Percentiles rank a stretch among this genome's conserved stretches.
Evolutionary conservation across 768 basidiomycete genomes (phyloP).

Genomic region (Kwoniella shandongensis): DNA sequence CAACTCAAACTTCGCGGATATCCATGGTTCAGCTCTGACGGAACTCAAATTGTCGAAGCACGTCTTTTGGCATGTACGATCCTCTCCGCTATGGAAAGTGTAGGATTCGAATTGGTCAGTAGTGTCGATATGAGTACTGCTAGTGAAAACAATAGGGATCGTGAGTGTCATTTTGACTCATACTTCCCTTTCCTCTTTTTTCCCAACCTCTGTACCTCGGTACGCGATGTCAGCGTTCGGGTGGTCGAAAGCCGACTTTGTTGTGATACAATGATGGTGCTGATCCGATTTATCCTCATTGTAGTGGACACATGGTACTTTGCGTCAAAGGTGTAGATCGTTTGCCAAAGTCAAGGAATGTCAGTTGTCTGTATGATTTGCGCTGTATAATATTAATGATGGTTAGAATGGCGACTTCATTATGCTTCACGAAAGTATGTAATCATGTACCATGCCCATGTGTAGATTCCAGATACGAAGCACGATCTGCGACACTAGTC

Average conservation of each 20-base stretch:
- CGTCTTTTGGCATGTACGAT: constrained; percentile 30
- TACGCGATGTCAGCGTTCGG: too few species aligned
- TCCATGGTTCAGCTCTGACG: constrained; percentile 43
- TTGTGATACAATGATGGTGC: background rate
- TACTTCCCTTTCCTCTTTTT: too few species aligned
- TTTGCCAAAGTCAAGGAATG: too few species aligned
- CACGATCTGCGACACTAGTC: too few species aligned
- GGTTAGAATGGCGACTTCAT: too few species aligned
- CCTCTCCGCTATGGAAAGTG: constrained; percentile 38
- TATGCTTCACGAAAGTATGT: too few species aligned
- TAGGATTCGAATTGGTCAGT: constrained; percentile 42
- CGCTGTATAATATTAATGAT: too few species aligned
- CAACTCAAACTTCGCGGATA: constrained; percentile 42
- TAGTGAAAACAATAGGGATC: constrained; percentile 25
- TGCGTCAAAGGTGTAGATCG: constrained; percentile 19
- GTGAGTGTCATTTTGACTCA: constrained; percentile 25
- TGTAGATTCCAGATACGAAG: too few species aligned
- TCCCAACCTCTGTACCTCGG: too few species aligned
- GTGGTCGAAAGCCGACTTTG: too few species aligned
- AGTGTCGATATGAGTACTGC: constrained; percentile 46
- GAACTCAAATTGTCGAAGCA: constrained; percentile 27
- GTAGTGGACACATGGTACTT: constrained; percentile 49
- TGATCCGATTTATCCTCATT: background rate
- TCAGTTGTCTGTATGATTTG: too few species aligned
- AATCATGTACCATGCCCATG: too few species aligned